A percentile compares a stretch with the other conserved stretches of the same genome.
These are phyloP conservation scores for Lachnellula suecica DNA, from an alignment of 2,329 filamentous ascomycete genomes.

Conservation along the genomic window DNA sequence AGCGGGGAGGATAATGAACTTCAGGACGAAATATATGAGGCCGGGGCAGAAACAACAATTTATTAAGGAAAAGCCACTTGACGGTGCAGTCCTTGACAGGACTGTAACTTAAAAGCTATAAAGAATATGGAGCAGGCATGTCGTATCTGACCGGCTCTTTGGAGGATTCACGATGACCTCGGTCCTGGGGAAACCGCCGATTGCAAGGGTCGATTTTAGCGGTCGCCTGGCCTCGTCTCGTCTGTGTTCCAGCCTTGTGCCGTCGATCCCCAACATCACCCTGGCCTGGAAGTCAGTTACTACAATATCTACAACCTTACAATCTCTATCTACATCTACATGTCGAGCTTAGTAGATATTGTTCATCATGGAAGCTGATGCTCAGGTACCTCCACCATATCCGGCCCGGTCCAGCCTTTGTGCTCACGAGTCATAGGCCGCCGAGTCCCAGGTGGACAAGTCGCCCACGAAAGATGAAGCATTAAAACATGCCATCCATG, in stretches of 20 bases:
- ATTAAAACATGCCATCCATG: slow-evolving; percentile 71
- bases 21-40: neutral
- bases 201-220: no score
- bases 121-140: neutral
- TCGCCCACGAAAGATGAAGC: slow-evolving; percentile 60
- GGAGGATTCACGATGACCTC: neutral
- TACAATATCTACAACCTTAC: no score
- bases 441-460: slow-evolving; percentile 50
- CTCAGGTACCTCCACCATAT: slow-evolving; percentile 36
- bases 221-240: no score
- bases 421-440: slow-evolving; percentile 42
- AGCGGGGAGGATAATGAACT: neutral
- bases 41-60: neutral
- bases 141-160: neutral
- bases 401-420: neutral
- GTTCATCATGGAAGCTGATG: slow-evolving; percentile 45
- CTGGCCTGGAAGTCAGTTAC: no score
- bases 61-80: neutral
- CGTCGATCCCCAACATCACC: no score
- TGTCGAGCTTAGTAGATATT: neutral
- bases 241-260: neutral
- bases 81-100: neutral
- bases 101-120: neutral
- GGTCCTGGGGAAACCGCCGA: neutral
- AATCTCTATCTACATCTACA: neutral